Evolutionary conservation across 2,329 filamentous ascomycete species (phyloP), one percentile per base, ranked within the genome.

Genomic region (Ophiostoma triangulosporum): DNA sequence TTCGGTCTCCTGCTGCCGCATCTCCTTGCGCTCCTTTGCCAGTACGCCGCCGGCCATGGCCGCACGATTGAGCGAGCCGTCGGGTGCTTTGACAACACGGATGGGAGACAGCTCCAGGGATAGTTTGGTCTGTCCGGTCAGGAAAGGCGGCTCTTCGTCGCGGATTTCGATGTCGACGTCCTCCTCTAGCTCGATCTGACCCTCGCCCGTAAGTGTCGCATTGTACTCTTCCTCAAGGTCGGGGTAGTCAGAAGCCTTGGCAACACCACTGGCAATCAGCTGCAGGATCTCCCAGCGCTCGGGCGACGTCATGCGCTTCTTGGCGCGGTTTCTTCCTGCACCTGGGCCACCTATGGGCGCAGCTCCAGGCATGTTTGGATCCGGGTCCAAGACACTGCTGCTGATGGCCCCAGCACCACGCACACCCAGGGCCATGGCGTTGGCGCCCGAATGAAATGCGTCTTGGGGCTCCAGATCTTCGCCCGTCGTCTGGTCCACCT

Each of bases 251-350:
- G 87, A 86, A 0, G 88, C 90, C 61, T 93, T 95, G 17, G 88
- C 85, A 8, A 94, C 91, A 46, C 94, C 93, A 4, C 93, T 95
- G 3, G 91, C 89, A 63, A 98, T 97, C 51, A 98, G 75, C 64
- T 98, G 93, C 57, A 91, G 82, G 58, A 98, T 96, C 66, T 98
- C 93, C 91, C 93, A 98, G 64, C 93, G 75, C 65, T 98, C 93
- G 1, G 93, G 93, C 14, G 91, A 96, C 0, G 91, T 97, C 83
- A 97, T 84, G 51, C 93, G 78, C 72, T 98, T 98, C 66, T 87
- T 88, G 53, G 84, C 84, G 46, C 75, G 77, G 17, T 38, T 17
- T 17, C 50, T 43, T 3, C 75, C 70, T 1, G 4, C 31, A 29
- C 74, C 74, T 36, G 78, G 75, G 40, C 72, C 74, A 5, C 14